Conservation (phyloP, 345 rosid species). For the Dipteronia dyeriana region DNA sequence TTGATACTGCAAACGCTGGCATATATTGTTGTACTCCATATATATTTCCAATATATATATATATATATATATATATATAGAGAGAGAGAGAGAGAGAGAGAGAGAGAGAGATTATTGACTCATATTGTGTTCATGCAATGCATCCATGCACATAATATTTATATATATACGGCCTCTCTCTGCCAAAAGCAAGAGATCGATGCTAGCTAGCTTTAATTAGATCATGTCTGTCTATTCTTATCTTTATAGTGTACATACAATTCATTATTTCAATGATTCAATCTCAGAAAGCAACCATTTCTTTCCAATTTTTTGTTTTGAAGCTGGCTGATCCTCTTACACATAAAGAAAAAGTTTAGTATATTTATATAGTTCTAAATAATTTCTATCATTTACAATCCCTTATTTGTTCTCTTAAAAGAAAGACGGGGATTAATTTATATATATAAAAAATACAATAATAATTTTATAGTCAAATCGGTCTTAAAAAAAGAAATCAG, state of each 20-base stretch:
- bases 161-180: not conserved
- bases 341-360: not conserved
- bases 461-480: too few species aligned
- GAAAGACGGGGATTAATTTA: not conserved
- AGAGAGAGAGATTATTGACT: not conserved
- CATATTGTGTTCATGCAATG: conserved; percentile 12
- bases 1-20: conserved; percentile 15
- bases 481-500: too few species aligned
- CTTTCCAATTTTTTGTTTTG: not conserved
- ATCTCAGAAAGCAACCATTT: not conserved
- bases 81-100: too few species aligned
- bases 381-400: not conserved
- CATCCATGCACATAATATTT: too few species aligned
- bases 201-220: not conserved
- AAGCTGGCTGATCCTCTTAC: too few species aligned
- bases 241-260: not conserved
- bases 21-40: conserved; percentile 29
- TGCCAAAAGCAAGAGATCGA: not conserved
- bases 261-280: not conserved
- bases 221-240: not conserved
- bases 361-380: not conserved
- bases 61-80: too few species aligned
- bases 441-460: too few species aligned
- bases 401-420: too few species aligned
- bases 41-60: too few species aligned